Evolutionary conservation across 2,329 filamentous ascomycete species (phyloP), one percentile per base, ranked within the genome.

Genomic region (Penicillium sp.): DNA sequence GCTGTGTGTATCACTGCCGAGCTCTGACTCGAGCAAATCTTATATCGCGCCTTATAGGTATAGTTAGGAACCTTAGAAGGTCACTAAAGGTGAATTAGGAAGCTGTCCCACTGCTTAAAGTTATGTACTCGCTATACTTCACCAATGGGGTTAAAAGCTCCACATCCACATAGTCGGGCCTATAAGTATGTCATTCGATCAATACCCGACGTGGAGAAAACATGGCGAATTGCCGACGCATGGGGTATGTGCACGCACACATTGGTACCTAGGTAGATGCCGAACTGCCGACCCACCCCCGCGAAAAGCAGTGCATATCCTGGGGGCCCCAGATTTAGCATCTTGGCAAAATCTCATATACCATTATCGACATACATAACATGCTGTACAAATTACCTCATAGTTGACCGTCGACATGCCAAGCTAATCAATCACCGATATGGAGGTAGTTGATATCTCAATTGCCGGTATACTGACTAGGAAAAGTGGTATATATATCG

Each of bases 401-500:
- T 21, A 13, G 7, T 35, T 23, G 27, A 37, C 27, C 15, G 15
- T 5, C 2, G 2, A 6, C 7, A 13, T 29, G 54, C 54, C 54
- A 56, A 56, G 54, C 23, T 29, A 29, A 12, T 27, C 54, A 56
- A 33, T 56, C 38, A 40, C 54, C 54, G 54, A 41, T n/a, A 40
- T 15, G 31, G n/a, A 38, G 31, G 23, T 31, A 12, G 4, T 7
- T 33, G 31, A 15, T 15, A 12, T 7, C 7, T 41, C 54, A 50
- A 29, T 38, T 45, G 38, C 54, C 54, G 54, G 15, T 29, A 6
- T 21, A 9, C 25, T 17, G 13, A 7, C 17, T 23, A 3, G n/a
- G 12, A 13, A 45, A 17, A 5, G 31, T 38, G 43, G 9, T 33
- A 33, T 50, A 50, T 50, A 56, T 37, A 42, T n/a, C 4, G 9